Percentiles rank a stretch among this genome's conserved stretches.
These are phyloP conservation scores for Sugiyamaella mastotermitis DNA, from an alignment of 805 yeast species.

Conservation along the genomic window DNA sequence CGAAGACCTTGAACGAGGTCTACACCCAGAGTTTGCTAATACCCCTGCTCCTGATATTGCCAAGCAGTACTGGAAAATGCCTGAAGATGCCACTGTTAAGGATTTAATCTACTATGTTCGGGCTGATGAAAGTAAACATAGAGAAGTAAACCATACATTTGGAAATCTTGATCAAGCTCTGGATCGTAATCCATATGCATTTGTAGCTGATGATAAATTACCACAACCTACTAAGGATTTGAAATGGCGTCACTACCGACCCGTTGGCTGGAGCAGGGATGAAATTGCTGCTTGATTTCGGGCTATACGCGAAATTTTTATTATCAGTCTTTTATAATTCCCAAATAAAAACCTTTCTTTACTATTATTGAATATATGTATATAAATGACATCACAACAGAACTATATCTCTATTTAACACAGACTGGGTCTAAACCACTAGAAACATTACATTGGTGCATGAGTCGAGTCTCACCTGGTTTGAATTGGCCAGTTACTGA, in stretches of 20 bases:
- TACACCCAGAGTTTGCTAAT: constrained; percentile 42
- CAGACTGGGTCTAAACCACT: constrained; percentile 62
- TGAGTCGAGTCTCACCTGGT: constrained; percentile 69
- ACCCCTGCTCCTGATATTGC: constrained; percentile 42
- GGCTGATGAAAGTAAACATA: constrained; percentile 74
- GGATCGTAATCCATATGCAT: constrained; percentile 67
- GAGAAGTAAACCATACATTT: constrained; percentile 74
- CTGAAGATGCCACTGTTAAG: constrained; percentile 44
- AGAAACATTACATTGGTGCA: constrained; percentile 94
- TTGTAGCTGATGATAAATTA: constrained; percentile 31
- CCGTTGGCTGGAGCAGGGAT: constrained; percentile 32
- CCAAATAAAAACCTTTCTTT: too few species aligned
- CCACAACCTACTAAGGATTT: constrained; percentile 34
- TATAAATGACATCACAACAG: too few species aligned
- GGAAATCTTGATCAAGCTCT: constrained; percentile 49
- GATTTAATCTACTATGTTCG: constrained; percentile 58
- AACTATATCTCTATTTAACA: constrained; percentile 2
- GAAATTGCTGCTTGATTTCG: constrained; percentile 31
- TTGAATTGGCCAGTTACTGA: constrained; percentile 86
- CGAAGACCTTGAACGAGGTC: constrained; percentile 45
- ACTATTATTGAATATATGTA: too few species aligned
- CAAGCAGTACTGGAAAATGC: constrained; percentile 56
- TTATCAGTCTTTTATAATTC: too few species aligned
- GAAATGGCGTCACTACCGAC: constrained; percentile 19
- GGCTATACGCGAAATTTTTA: too few species aligned